A percentile compares a stretch with the other conserved stretches of the same genome.
Evolutionary conservation across 768 basidiomycete species (phyloP).

Genomic region (Suillus ampliporus): DNA sequence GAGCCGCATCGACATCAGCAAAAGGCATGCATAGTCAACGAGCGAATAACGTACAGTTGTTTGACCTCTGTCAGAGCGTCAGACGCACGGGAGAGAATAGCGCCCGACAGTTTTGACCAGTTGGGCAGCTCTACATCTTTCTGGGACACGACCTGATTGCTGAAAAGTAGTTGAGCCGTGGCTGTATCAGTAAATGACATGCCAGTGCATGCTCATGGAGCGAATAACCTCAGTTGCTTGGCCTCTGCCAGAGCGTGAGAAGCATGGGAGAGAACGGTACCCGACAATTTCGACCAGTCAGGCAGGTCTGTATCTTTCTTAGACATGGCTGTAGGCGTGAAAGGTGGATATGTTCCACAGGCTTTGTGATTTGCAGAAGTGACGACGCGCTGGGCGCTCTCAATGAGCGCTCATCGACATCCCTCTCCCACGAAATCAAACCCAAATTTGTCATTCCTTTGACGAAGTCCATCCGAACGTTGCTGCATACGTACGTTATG

Average conservation of each 20-base stretch:
- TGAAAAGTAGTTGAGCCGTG: background rate
- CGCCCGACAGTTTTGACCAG: background rate
- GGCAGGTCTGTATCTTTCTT: background rate
- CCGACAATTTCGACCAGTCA: conserved; percentile 2
- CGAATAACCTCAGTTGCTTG: conserved; percentile 4
- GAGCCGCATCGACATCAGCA: background rate
- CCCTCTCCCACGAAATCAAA: conserved; percentile 1
- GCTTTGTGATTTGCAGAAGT: background rate
- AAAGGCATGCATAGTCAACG: background rate
- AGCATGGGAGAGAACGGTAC: background rate
- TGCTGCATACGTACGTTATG: background rate
- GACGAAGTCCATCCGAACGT: background rate
- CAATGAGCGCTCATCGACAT: background rate
- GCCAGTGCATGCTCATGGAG: background rate
- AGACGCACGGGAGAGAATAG: background rate
- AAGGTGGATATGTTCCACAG: background rate
- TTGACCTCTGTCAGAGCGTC: conserved; percentile 1
- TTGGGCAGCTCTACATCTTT: background rate
- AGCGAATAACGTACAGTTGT: background rate
- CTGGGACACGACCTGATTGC: background rate
- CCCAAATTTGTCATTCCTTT: background rate
- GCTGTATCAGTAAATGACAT: background rate
- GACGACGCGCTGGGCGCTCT: background rate
- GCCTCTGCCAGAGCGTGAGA: background rate
- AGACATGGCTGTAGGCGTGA: background rate